A percentile compares a stretch with the other conserved stretches of the same genome.
Conservation (phyloP, 2,329 filamentous ascomycete genomes). For the Claviceps sp. region DNA sequence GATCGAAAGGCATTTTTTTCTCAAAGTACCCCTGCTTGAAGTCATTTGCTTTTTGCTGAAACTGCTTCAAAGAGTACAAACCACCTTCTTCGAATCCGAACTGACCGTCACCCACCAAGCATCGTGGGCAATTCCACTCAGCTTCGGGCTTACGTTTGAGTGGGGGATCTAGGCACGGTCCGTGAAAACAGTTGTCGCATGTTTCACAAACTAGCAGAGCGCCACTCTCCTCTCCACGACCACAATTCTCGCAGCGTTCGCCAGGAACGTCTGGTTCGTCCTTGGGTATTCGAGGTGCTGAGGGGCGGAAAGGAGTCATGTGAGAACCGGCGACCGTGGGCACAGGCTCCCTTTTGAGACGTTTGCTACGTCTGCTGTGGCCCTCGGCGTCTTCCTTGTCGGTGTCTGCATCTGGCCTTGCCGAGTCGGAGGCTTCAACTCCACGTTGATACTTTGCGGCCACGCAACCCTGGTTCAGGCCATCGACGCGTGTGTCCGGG, state of each 20-base stretch:
- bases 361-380: constrained; percentile 75
- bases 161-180: constrained; percentile 76
- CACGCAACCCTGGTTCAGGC: constrained; percentile 35
- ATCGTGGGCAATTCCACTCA: constrained; percentile 94
- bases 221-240: constrained; percentile 58
- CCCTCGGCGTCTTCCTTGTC: constrained; percentile 48
- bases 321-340: constrained; percentile 91
- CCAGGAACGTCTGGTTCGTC: constrained; percentile 34
- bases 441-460: constrained; percentile 64
- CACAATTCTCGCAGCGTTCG: constrained; percentile 76
- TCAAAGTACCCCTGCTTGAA: constrained; percentile 95
- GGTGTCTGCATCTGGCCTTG: constrained; percentile 32
- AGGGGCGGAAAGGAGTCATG: constrained; percentile 86
- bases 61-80: constrained; percentile 86
- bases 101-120: constrained; percentile 88
- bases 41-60: constrained; percentile 87
- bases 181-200: constrained; percentile 81
- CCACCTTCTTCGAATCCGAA: constrained; percentile 97
- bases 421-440: constrained; percentile 33
- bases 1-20: constrained; percentile 78
- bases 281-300: constrained; percentile 51
- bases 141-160: constrained; percentile 63
- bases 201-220: constrained; percentile 75
- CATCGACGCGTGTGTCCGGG: constrained; percentile 47
- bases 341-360: constrained; percentile 66